Evolutionary conservation across 805 yeast genomes (phyloP), one percentile per base, ranked within the genome.

Genomic region (Pichia deserticola): DNA sequence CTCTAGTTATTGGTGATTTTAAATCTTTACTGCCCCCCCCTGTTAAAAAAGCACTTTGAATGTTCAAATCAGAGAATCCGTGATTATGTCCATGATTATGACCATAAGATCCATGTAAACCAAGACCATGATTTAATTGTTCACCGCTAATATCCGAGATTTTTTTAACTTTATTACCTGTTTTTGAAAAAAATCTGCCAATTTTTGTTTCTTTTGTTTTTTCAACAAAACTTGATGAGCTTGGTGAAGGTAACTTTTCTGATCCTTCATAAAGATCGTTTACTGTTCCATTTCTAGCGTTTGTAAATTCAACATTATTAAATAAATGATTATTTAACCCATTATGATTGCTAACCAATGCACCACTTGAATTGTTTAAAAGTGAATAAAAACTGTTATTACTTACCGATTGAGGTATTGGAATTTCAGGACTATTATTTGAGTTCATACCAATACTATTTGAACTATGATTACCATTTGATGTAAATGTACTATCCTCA

Each of bases 301-400:
- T 66, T 44, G 58, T 65, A 53, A 66, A 66, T 48, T 65, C 70
- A n/a, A 66, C 69, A 46, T 59, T 62, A 13, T 65, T 49, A 11
- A 49, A 44, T 7, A 20, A 27, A 39, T 45, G n/a, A 5, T 28
- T 32, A 8, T 20, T 30, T 7, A 25, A 36, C 7, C 15, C 25
- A 29, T 28, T 35, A n/a, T 35, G n/a, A 13, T 20, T 33, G 47
- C 20, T 41, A 25, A 11, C 57, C 58, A 6, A 61, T 51, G 51
- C 59, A 51, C 54, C 60, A 54, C 47, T 57, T 53, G 50, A 54
- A 10, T 42, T 51, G 34, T 51, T 50, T 27, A 27, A 36, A 20
- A 48, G 35, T 2, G 50, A 33, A 49, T 50, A 54, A 15, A 49
- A 11, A 36, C 48, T 40, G 8, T 37, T n/a, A 35, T 28, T 20